A percentile compares a stretch with the other conserved stretches of the same genome.
These are phyloP conservation scores for Alternaria ventricosa DNA, from an alignment of 2,329 filamentous ascomycete species.

Conservation along the genomic window DNA sequence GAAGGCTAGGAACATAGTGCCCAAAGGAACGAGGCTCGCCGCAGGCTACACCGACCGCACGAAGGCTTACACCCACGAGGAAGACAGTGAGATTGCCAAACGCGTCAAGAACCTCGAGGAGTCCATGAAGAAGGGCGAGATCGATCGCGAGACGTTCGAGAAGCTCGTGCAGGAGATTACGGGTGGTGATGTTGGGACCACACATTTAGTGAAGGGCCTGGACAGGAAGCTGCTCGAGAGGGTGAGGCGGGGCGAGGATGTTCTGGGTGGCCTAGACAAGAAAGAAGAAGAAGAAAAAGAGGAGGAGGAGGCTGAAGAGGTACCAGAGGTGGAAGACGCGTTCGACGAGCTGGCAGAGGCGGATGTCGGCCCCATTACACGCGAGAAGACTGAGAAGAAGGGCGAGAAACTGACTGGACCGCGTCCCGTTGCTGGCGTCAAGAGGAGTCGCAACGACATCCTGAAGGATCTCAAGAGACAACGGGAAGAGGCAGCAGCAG, in stretches of 20 bases:
- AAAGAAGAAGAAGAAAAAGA: constrained; percentile 31
- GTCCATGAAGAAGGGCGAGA: constrained; percentile 80
- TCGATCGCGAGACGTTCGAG: constrained; percentile 81
- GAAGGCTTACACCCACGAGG: constrained; percentile 63
- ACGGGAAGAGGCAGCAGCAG: constrained; percentile 53
- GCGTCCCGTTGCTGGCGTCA: constrained; percentile 55
- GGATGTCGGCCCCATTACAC: constrained; percentile 71
- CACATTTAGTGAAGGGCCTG: constrained; percentile 89
- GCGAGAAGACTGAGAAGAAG: constrained; percentile 63
- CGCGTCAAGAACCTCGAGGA: constrained; percentile 82
- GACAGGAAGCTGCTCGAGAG: constrained; percentile 81
- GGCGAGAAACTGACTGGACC: constrained; percentile 56
- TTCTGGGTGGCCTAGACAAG: constrained; percentile 47
- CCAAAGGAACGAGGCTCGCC: constrained; percentile 81
- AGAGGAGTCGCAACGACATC: constrained; percentile 65
- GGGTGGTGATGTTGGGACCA: constrained; percentile 79
- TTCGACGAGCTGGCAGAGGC: constrained; percentile 65
- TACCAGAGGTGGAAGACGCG: constrained; percentile 52
- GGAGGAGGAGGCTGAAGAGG: constrained; percentile 34
- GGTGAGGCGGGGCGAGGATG: constrained; percentile 69
- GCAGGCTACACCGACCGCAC: constrained; percentile 86
- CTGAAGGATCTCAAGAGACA: constrained; percentile 65
- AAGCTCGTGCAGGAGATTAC: constrained; percentile 76
- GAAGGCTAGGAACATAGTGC: constrained; percentile 78
- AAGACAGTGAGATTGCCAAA: constrained; percentile 63